Percentiles rank a stretch among this genome's conserved stretches.
Evolutionary conservation across 179 eudicot species (phyloP).

Genomic region (Amaranthus tricolor): DNA sequence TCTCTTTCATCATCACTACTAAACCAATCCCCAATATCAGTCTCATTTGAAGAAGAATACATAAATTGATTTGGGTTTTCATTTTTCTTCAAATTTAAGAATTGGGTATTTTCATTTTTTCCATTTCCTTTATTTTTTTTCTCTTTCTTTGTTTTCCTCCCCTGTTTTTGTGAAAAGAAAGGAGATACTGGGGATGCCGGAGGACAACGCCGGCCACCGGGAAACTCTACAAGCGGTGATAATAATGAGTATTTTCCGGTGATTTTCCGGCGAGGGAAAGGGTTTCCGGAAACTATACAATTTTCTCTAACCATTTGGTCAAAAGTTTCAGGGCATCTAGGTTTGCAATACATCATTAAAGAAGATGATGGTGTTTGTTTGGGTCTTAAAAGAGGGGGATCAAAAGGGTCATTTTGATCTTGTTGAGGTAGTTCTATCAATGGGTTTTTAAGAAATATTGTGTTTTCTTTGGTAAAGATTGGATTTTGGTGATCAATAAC

Average conservation of each 20-base stretch:
- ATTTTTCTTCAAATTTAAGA: constrained; percentile 6
- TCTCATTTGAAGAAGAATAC: constrained; percentile 32
- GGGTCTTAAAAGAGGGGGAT: constrained; percentile 14
- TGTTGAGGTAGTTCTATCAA: constrained; percentile 9
- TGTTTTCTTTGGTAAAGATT: constrained; percentile 24
- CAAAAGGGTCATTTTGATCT: constrained; percentile 7
- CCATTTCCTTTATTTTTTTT: not conserved
- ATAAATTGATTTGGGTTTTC: constrained; percentile 20
- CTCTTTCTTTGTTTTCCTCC: constrained; percentile 14
- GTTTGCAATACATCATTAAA: constrained; percentile 28
- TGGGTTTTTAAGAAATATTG: constrained; percentile 19
- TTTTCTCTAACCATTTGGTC: constrained; percentile 35
- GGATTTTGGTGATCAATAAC: constrained; percentile 32
- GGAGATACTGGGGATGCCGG: constrained; percentile 36
- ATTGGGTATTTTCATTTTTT: constrained; percentile 14
- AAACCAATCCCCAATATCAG: constrained; percentile 26
- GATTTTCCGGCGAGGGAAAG: constrained; percentile 29
- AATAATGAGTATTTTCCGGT: constrained; percentile 26
- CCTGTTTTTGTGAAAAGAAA: constrained; percentile 15
- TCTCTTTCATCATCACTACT: constrained; percentile 35
- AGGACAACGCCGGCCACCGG: constrained; percentile 32
- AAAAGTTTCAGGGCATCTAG: constrained; percentile 36
- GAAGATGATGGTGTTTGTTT: constrained; percentile 17
- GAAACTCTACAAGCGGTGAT: constrained; percentile 22
- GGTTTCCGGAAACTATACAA: constrained; percentile 25